Evolutionary conservation across 345 rosid species (phyloP).

Genomic region (Eutrema yunnanense): DNA sequence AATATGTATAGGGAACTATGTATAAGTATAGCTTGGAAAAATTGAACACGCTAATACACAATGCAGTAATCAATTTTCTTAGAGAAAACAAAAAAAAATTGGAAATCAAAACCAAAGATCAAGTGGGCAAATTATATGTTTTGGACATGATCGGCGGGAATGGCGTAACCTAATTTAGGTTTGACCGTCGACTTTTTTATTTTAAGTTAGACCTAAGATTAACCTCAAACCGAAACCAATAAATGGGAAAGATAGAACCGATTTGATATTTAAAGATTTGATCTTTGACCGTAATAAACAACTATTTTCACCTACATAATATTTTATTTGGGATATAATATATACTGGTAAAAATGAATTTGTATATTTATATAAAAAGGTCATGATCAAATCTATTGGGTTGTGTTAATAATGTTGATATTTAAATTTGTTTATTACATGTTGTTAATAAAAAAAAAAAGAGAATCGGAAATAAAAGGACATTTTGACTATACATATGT

Average conservation of each 20-base stretch:
- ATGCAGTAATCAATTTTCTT: not conserved
- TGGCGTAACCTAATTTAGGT: not conserved
- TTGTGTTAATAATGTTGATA: too few relatives aligned
- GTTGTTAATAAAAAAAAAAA: too few relatives aligned
- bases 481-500: too few relatives aligned
- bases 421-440: too few relatives aligned
- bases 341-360: too few relatives aligned
- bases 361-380: too few relatives aligned
- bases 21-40: not conserved
- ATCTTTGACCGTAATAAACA: not conserved
- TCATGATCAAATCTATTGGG: too few relatives aligned
- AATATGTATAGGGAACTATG: too few relatives aligned
- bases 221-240: not conserved
- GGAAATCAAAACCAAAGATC: not conserved
- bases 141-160: constrained; percentile 13
- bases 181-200: not conserved
- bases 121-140: not conserved
- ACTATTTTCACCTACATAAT: not conserved
- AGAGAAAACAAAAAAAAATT: not conserved
- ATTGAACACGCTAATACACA: not conserved
- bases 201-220: not conserved
- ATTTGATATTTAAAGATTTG: not conserved
- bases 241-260: not conserved
- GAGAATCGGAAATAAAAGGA: too few relatives aligned
- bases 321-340: not conserved